Conservation (phyloP, 2,329 filamentous ascomycete species). For the Fonsecaea multimorphosa region DNA sequence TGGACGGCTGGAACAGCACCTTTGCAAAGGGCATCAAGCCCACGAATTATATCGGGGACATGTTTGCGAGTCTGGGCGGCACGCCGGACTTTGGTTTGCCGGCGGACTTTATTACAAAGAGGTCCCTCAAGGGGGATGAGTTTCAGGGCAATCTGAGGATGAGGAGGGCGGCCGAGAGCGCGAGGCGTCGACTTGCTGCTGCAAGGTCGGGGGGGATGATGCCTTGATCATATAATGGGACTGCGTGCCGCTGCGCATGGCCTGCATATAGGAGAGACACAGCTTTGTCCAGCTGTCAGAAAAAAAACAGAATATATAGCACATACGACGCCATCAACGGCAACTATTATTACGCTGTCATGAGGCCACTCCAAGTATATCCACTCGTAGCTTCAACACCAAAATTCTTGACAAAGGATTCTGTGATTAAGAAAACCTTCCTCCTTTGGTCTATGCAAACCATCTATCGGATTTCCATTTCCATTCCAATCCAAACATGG, state of each 20-base stretch:
- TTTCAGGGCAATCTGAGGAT: slow-evolving; percentile 39
- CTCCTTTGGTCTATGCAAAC: background rate
- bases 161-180: slow-evolving; percentile 23
- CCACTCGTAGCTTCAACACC: too few relatives aligned
- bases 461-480: background rate
- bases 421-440: background rate
- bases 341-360: too few relatives aligned
- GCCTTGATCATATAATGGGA: background rate
- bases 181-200: slow-evolving; percentile 9
- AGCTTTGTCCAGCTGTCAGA: too few relatives aligned
- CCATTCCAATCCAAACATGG: background rate
- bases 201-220: background rate
- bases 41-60: slow-evolving; percentile 72
- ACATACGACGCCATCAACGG: too few relatives aligned
- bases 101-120: slow-evolving; percentile 25
- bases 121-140: slow-evolving; percentile 50
- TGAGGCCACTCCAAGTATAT: too few relatives aligned
- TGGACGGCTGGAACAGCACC: slow-evolving; percentile 64
- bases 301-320: too few relatives aligned
- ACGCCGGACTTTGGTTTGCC: slow-evolving; percentile 66
- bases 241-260: too few relatives aligned
- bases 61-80: slow-evolving; percentile 72
- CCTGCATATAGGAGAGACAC: too few relatives aligned
- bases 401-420: too few relatives aligned
- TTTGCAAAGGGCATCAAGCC: slow-evolving; percentile 65